Percentiles rank a stretch among this genome's conserved stretches.
phyloP scores from a whole-genome alignment of 768 basidiomycete species.

The Pleurotus salmoneostramineus region DNA sequence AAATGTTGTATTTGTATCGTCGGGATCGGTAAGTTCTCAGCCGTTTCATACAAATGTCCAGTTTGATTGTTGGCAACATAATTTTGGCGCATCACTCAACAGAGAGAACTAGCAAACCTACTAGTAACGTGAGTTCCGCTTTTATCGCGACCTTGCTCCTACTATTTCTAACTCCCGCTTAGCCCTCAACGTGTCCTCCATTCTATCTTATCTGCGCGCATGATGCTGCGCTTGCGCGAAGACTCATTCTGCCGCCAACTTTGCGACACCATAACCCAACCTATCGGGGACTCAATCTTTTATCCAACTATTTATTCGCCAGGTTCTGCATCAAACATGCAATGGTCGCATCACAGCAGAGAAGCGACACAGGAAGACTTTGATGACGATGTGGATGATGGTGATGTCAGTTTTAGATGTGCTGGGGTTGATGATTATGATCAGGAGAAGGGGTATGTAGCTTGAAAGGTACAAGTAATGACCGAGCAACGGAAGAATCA shows the following conservation, averaged over 20 bases:
- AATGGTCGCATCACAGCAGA: too few relatives aligned
- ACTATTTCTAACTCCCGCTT: neutral
- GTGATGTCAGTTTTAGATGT: too few relatives aligned
- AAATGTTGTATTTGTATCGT: neutral
- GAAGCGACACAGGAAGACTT: too few relatives aligned
- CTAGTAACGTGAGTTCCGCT: neutral
- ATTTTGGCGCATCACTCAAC: neutral
- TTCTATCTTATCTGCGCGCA: neutral
- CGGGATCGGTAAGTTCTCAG: neutral
- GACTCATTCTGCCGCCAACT: neutral
- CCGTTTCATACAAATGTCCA: neutral
- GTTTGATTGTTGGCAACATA: neutral
- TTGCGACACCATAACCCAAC: neutral
- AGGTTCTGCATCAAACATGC: too few relatives aligned
- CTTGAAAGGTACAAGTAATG: too few relatives aligned
- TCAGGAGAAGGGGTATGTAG: too few relatives aligned
- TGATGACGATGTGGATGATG: too few relatives aligned
- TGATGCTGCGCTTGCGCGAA: slow-evolving; percentile 1
- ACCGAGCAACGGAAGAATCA: too few relatives aligned
- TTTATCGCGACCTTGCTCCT: neutral
- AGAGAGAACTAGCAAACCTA: neutral
- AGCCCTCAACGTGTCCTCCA: slow-evolving; percentile 5
- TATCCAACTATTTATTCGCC: neutral
- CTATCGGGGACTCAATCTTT: neutral
- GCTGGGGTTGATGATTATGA: too few relatives aligned